Percentiles rank a stretch among this genome's conserved stretches.
phyloP scores from a whole-genome alignment of 805 yeast genomes.

The Candida mattraensis region DNA sequence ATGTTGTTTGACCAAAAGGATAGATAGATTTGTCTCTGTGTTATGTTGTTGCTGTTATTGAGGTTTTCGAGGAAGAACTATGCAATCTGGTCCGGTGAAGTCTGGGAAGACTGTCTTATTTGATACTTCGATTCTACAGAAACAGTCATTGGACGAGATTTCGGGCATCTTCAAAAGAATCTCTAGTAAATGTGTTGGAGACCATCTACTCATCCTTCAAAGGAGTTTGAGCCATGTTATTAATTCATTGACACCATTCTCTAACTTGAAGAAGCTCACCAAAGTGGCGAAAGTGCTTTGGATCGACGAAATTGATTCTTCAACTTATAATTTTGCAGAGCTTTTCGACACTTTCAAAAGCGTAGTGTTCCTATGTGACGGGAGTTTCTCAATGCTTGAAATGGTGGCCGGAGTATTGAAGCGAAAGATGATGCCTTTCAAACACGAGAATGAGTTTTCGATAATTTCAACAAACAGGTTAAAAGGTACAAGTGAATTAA shows the following conservation, averaged over 20 bases:
- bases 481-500: constrained; percentile 16
- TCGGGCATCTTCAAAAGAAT: constrained; percentile 18
- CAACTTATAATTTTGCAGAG: constrained; percentile 18
- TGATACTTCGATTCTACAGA: constrained; percentile 13
- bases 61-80: too few relatives aligned
- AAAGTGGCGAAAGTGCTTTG: constrained; percentile 30
- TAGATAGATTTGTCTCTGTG: too few relatives aligned
- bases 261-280: constrained; percentile 25
- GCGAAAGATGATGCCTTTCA: constrained; percentile 19
- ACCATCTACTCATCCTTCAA: constrained; percentile 26
- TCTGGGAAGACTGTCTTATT: constrained; percentile 10
- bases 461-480: constrained; percentile 13
- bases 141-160: constrained; percentile 16
- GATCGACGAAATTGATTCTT: constrained; percentile 23
- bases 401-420: constrained; percentile 14
- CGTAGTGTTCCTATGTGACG: constrained; percentile 26
- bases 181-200: constrained; percentile 5
- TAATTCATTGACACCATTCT: constrained; percentile 30
- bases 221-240: constrained; percentile 25
- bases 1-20: too few relatives aligned
- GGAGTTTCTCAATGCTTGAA: constrained; percentile 12
- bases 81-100: neutral
- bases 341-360: constrained; percentile 19
- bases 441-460: constrained; percentile 18
- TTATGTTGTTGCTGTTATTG: too few relatives aligned